These are phyloP conservation scores for Arthrinium phaeospermum DNA, from an alignment of 2,329 filamentous ascomycete species.

Conservation along the genomic window DNA sequence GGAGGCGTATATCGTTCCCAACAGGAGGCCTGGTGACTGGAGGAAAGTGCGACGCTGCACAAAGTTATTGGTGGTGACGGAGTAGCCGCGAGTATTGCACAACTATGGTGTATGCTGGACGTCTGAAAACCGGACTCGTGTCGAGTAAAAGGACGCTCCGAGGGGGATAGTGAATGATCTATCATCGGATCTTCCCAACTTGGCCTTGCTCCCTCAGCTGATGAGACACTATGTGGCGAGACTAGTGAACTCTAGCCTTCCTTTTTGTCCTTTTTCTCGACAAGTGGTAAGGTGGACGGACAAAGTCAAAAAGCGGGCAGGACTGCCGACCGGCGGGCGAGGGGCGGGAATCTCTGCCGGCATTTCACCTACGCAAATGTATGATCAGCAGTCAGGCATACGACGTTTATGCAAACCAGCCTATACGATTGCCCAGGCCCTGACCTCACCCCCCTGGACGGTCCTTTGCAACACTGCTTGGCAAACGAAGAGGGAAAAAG, in stretches of 20 bases:
- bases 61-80: background rate
- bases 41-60: background rate
- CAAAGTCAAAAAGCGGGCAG: background rate
- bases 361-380: background rate
- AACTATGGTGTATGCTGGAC: background rate
- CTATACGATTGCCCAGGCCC: background rate
- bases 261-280: background rate
- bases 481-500: background rate
- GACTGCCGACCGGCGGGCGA: background rate
- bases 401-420: background rate
- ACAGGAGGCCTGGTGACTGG: background rate
- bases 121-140: background rate
- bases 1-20: background rate
- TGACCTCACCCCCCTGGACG: background rate
- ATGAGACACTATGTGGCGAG: background rate
- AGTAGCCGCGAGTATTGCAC: background rate
- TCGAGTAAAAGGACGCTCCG: background rate
- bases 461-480: background rate
- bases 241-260: slow-evolving; percentile 8
- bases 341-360: background rate
- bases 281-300: background rate
- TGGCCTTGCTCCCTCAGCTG: background rate
- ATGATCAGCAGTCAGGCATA: background rate
- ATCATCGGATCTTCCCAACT: background rate
- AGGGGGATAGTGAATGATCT: background rate